Evolutionary conservation across 371 early-diverging fungal genomes (phyloP).

Genomic region (Massospora cicadina): DNA sequence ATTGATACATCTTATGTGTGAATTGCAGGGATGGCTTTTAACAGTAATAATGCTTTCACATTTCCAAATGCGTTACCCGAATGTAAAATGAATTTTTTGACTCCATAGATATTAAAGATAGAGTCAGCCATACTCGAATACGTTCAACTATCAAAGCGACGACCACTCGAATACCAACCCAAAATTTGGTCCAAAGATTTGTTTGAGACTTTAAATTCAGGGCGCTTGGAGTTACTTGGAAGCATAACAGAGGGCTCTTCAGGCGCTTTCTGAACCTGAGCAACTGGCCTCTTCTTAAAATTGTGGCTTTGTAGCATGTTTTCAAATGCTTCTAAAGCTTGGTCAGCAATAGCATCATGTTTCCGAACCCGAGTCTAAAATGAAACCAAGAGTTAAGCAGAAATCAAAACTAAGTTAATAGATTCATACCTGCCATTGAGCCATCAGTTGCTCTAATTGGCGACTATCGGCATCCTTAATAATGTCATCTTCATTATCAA

Average conservation of each 20-base stretch:
- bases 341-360: not conserved
- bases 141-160: slow-evolving; percentile 4
- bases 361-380: not conserved
- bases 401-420: not conserved
- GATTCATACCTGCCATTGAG: not conserved
- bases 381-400: not conserved
- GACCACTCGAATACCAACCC: slow-evolving; percentile 8
- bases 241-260: not conserved
- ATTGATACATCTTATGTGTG: too few relatives aligned
- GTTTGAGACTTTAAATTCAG: not conserved
- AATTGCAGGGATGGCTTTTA: too few relatives aligned
- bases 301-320: not conserved
- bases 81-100: too few relatives aligned
- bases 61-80: too few relatives aligned
- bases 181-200: slow-evolving; percentile 10
- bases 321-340: not conserved
- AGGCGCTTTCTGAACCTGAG: not conserved
- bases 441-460: not conserved
- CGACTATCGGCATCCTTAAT: not conserved
- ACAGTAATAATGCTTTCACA: too few relatives aligned
- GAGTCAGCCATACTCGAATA: too few relatives aligned
- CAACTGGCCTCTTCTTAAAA: not conserved
- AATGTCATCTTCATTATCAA: not conserved
- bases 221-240: not conserved
- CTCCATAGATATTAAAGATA: too few relatives aligned